Evolutionary conservation across 768 basidiomycete genomes (phyloP).

Genomic region (Coprinellus aureogranulatus): DNA sequence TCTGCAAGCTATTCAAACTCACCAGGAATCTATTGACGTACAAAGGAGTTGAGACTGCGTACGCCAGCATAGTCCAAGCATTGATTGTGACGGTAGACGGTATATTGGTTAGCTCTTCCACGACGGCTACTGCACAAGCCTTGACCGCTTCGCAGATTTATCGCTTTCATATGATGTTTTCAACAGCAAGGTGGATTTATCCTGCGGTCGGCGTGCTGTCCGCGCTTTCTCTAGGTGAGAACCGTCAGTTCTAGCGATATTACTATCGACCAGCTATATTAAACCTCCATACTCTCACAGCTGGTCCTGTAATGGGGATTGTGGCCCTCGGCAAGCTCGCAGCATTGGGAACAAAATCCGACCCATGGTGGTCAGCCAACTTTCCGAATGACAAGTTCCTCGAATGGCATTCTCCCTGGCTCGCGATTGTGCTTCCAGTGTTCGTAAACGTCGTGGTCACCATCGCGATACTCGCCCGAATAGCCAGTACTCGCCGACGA

Average conservation of each 20-base stretch:
- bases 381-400: constrained; percentile 1
- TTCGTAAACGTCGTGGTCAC: constrained; percentile 39
- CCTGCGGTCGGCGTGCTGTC: not conserved
- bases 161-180: constrained; percentile 1
- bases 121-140: not conserved
- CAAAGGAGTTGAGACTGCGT: not conserved
- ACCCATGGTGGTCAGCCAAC: constrained; percentile 6
- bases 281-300: not conserved
- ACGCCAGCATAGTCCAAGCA: constrained; percentile 2
- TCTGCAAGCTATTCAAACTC: not conserved
- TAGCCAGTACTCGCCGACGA: constrained; percentile 25
- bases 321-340: not conserved
- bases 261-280: not conserved
- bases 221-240: not conserved
- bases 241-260: not conserved
- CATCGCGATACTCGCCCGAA: constrained; percentile 29
- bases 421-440: constrained; percentile 25
- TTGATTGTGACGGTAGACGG: not conserved
- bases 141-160: not conserved
- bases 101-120: not conserved
- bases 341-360: not conserved
- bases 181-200: not conserved
- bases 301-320: constrained; percentile 4
- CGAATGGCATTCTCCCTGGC: not conserved
- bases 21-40: not conserved